A percentile compares a stretch with the other conserved stretches of the same genome.
Conservation (phyloP, 2,329 filamentous ascomycete genomes). For the Microdochium bolleyi region DNA sequence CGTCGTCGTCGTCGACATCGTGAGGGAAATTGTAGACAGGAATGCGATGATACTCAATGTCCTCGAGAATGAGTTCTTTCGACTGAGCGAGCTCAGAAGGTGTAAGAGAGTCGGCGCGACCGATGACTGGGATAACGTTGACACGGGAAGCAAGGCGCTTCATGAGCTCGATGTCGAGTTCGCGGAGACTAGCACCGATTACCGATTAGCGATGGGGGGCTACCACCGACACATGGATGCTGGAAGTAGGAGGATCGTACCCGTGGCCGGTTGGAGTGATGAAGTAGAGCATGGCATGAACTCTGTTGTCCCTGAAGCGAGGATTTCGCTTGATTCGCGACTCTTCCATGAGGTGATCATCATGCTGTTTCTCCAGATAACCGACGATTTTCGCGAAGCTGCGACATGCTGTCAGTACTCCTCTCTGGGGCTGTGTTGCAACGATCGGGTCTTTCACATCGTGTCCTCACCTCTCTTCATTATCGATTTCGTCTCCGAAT, state of each 20-base stretch:
- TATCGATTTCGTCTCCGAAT: constrained; percentile 98
- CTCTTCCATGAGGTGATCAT: constrained; percentile 98
- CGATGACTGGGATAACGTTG: constrained; percentile 98
- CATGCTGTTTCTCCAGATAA: constrained; percentile 98
- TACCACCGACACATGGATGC: constrained; percentile 2
- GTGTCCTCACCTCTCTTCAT: constrained; percentile 72
- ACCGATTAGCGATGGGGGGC: not conserved
- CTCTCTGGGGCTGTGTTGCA: constrained; percentile 18
- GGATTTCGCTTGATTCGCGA: constrained; percentile 99
- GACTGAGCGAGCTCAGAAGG: constrained; percentile 95
- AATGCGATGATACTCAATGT: constrained; percentile 99
- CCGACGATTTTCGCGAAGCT: constrained; percentile 97
- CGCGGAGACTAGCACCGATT: constrained; percentile 62
- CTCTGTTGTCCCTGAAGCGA: constrained; percentile 97
- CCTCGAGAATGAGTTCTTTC: constrained; percentile 99
- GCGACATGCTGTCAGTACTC: constrained; percentile 1
- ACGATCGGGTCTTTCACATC: not conserved
- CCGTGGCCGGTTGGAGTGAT: constrained; percentile 97
- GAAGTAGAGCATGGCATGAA: constrained; percentile 97
- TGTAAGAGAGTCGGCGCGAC: constrained; percentile 94
- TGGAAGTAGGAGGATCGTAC: constrained; percentile 34
- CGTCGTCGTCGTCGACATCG: constrained; percentile 98
- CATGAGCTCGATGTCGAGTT: constrained; percentile 99
- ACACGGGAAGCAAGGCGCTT: constrained; percentile 96
- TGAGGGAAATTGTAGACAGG: constrained; percentile 99